Percentiles rank a stretch among this genome's conserved stretches.
phyloP scores from a whole-genome alignment of 345 rosid species.

The Carallia brachiata region DNA sequence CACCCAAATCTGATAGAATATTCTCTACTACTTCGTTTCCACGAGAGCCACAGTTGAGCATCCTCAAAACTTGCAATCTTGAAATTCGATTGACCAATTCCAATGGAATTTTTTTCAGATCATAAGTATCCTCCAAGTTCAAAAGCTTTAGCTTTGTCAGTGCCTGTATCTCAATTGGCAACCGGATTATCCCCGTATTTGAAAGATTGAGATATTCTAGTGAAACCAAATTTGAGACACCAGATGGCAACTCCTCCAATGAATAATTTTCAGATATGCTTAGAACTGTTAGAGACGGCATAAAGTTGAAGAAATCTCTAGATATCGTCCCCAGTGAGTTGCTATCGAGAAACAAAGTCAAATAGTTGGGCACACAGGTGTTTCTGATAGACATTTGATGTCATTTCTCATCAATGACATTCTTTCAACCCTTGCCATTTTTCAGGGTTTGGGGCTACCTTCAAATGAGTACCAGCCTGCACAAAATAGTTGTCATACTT shows the following conservation, averaged over 20 bases:
- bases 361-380: constrained; percentile 19
- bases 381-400: constrained; percentile 13
- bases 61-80: no score
- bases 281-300: constrained; percentile 26
- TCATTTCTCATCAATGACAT: constrained; percentile 28
- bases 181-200: neutral
- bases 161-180: constrained; percentile 25
- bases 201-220: constrained; percentile 21
- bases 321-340: neutral
- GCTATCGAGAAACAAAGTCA: constrained; percentile 22
- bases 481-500: constrained; percentile 14
- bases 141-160: constrained; percentile 18
- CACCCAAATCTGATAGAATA: no score
- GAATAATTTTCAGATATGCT: constrained; percentile 8
- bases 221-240: constrained; percentile 14
- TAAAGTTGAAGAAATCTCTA: constrained; percentile 18
- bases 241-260: constrained; percentile 15
- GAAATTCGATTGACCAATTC: no score
- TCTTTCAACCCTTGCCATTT: constrained; percentile 16
- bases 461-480: neutral
- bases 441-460: constrained; percentile 1
- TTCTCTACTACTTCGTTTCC: no score
- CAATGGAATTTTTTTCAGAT: no score
- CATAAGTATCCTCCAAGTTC: neutral
- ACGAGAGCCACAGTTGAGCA: no score